Evolutionary conservation across 352 stramenopile genomes (phyloP), one percentile per base, ranked within the genome.

Genomic region (Phytopythium litorale): DNA sequence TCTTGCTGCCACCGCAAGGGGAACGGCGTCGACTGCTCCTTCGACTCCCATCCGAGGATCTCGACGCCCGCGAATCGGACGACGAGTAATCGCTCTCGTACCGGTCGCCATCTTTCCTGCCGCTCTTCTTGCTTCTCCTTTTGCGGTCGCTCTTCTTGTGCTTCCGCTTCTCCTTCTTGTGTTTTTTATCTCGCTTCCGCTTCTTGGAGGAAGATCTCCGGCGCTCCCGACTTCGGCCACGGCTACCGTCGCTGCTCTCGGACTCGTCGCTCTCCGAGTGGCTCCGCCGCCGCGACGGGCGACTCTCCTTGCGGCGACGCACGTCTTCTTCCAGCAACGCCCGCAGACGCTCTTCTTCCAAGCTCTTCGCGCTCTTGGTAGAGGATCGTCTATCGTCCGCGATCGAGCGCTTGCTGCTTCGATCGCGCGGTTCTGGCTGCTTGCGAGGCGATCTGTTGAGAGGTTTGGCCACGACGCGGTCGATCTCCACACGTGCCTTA

Each of bases 281-380:
- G 18, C 55, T 8, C 18, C 21, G 30, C 23, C 46, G 16, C 18
- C 45, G 21, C 15, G 49, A 63, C 8, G 37, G 58, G 19, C 45
- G 52, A 28, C 35, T 25, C 16, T 40, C 23, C 50, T 33, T 33
- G 11, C 35, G 56, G 23, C 54, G 53, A 37, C 55, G 56, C 37
- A 65, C 62, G 28, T 80, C 71, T 46, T 75, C 66, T 48, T 82
- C 74, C 1, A 79, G 33, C 21, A 81, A 45, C 8, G 23, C 42
- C 7, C 68, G 73, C n/a, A 81, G 61, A 1, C 69, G 71, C 6
- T 78, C 64, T n/a, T 67, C 61, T 48, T 82, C 72, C 2, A 78
- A 35, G 32, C 21, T 63, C 49, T 60, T 69, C 2, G 23, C 33
- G 21, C 33, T 61, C 30, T 49, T 62, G 4, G 19, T 19, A 9